Conservation (phyloP, 164 flowering plant genomes). For the Tinospora cordifolia region DNA sequence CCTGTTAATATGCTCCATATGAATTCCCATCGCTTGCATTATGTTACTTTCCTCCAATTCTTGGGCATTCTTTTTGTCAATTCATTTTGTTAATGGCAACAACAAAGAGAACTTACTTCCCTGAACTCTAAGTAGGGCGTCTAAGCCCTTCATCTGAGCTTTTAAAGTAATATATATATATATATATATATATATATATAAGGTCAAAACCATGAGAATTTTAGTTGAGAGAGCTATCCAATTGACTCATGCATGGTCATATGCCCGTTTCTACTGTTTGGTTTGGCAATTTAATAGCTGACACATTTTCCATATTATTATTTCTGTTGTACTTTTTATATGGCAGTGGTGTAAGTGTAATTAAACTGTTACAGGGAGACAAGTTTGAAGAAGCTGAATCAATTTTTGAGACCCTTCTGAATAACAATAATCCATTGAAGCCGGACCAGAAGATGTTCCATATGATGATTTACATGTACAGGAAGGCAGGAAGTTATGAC, state of each 20-base stretch:
- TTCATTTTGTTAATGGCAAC: too few species aligned
- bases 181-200: too few species aligned
- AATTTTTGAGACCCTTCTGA: slow-evolving; percentile 56
- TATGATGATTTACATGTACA: slow-evolving; percentile 96
- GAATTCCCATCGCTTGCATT: too few species aligned
- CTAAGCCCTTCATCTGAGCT: neutral
- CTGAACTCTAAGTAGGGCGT: too few species aligned
- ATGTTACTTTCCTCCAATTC: too few species aligned
- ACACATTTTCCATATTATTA: neutral
- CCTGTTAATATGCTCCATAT: too few species aligned
- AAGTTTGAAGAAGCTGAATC: slow-evolving; percentile 87
- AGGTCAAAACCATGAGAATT: neutral
- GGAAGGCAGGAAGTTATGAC: slow-evolving; percentile 69
- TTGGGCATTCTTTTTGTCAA: too few species aligned
- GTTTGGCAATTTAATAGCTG: neutral
- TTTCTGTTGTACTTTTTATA: slow-evolving; percentile 4
- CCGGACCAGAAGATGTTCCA: slow-evolving; percentile 98
- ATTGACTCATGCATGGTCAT: neutral
- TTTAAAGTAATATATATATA: neutral
- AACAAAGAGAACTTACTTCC: too few species aligned
- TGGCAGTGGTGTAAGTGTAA: neutral
- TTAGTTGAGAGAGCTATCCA: neutral
- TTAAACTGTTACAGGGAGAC: slow-evolving; percentile 46
- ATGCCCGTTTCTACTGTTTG: neutral
- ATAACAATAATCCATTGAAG: slow-evolving; percentile 57